Evolutionary conservation across 805 yeast species (phyloP), one percentile per base, ranked within the genome.

Genomic region (Candida nitratophila): DNA sequence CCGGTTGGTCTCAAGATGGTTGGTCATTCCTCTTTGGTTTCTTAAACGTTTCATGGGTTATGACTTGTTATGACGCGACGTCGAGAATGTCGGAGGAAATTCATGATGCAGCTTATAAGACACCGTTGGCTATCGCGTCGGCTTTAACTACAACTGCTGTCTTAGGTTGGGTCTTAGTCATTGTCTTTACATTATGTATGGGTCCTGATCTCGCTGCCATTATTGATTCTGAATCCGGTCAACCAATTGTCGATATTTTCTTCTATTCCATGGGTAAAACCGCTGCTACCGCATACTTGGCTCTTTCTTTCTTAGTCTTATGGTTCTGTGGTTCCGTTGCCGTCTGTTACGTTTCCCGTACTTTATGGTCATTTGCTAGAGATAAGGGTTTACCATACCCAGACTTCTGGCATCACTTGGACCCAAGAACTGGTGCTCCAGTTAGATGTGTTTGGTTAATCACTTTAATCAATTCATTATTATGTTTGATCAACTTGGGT

Each of bases 1-100:
- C 79, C 19, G 77, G 76, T 40, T 79, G 82, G 79, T 56, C 65
- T 21, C 55, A 63, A 4, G 63, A 66, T 39, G 83, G 82, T 4
- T 77, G 80, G 74, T 71, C 81, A 4, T 77, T 77, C 56, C 55
- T 77, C 53, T 73, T 73, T 46, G 72, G 77, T n/a, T 75, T 76
- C 71, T 65, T 73, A 58, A 78, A 78, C 34, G 77, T 73, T 16
- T 69, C 77, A 35, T 76, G 81, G 81, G 77, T 78, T 46, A 75
- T 75, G 68, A 77, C 80, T 24, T 71, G 76, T 27, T 76, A 75
- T 53, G 81, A 76, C 57, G 74, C 79, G 22, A 71, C 76, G 31
- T 69, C 76, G 39, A 74, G 77, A 61, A 73, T 76, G 70, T 65
- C 77, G 4, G 81, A 76, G 55, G 80, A 76, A 54, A 72, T 77